Evolutionary conservation across 768 basidiomycete species (phyloP).

Genomic region (Kwoniella sp.): DNA sequence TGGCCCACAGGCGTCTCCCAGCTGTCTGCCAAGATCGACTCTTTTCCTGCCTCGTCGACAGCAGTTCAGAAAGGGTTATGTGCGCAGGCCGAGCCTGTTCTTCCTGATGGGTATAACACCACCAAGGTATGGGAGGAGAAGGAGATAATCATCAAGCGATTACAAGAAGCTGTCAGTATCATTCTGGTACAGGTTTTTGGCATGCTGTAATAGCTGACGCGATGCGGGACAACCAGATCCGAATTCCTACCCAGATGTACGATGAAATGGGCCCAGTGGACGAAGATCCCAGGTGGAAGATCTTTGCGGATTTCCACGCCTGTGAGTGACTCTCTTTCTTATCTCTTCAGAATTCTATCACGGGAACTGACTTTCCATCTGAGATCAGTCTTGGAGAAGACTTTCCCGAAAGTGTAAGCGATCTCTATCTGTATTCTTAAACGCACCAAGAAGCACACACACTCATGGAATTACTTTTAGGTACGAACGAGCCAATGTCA

Average conservation of each 20-base stretch:
- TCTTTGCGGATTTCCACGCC: constrained; percentile 42
- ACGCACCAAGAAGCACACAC: background rate
- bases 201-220: too few relatives aligned
- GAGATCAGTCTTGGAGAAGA: constrained; percentile 54
- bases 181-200: too few relatives aligned
- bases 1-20: constrained; percentile 1
- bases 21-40: constrained; percentile 3
- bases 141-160: constrained; percentile 41
- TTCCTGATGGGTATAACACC: constrained; percentile 31
- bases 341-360: background rate
- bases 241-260: constrained; percentile 47
- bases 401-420: constrained; percentile 38
- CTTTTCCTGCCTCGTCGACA: background rate
- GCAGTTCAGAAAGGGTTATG: constrained; percentile 14
- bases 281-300: constrained; percentile 44
- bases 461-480: constrained; percentile 8
- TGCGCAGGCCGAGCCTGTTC: constrained; percentile 24
- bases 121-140: constrained; percentile 32
- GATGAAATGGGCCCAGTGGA: constrained; percentile 52
- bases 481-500: constrained; percentile 71
- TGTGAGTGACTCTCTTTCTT: constrained; percentile 16
- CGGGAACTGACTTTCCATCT: background rate
- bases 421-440: background rate
- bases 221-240: constrained; percentile 14
- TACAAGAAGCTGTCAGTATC: constrained; percentile 36